Evolutionary conservation across 2,329 filamentous ascomycete species (phyloP).

Genomic region (Dryadomyces sulphureus): DNA sequence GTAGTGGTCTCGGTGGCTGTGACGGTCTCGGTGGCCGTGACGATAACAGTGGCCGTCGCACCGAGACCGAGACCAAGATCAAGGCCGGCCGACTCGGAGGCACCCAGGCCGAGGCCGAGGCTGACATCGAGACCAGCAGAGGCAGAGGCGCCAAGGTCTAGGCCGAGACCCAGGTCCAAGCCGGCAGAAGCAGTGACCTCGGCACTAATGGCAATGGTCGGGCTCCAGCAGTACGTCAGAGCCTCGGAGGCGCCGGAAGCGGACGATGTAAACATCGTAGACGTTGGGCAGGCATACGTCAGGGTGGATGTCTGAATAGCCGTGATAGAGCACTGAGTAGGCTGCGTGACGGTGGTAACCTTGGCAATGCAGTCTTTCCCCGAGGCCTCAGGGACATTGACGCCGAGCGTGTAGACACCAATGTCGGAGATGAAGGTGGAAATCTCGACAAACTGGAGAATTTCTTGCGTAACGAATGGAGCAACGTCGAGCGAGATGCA

Average conservation of each 20-base stretch:
- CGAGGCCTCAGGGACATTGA: slow-evolving; percentile 1
- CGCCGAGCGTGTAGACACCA: background rate
- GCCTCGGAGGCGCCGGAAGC: background rate
- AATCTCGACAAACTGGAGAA: background rate
- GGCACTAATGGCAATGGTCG: too few relatives aligned
- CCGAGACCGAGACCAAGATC: background rate
- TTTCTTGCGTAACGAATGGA: background rate
- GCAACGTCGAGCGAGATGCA: too few relatives aligned
- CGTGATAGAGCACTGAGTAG: background rate
- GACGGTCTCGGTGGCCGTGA: background rate
- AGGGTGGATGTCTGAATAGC: background rate
- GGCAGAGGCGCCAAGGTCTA: too few relatives aligned
- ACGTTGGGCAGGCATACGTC: background rate
- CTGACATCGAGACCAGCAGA: too few relatives aligned
- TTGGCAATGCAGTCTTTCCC: slow-evolving; percentile 1
- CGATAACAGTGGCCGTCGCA: background rate
- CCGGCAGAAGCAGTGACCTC: too few relatives aligned
- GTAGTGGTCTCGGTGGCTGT: background rate
- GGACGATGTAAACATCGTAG: background rate
- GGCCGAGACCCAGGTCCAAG: background rate
- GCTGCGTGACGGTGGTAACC: background rate
- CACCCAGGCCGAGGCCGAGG: too few relatives aligned
- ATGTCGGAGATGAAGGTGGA: background rate
- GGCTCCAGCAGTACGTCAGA: slow-evolving; percentile 1
- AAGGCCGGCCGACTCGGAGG: too few relatives aligned